These are phyloP conservation scores for Didymella lethalis DNA, from an alignment of 2,329 filamentous ascomycete species.

Conservation along the genomic window DNA sequence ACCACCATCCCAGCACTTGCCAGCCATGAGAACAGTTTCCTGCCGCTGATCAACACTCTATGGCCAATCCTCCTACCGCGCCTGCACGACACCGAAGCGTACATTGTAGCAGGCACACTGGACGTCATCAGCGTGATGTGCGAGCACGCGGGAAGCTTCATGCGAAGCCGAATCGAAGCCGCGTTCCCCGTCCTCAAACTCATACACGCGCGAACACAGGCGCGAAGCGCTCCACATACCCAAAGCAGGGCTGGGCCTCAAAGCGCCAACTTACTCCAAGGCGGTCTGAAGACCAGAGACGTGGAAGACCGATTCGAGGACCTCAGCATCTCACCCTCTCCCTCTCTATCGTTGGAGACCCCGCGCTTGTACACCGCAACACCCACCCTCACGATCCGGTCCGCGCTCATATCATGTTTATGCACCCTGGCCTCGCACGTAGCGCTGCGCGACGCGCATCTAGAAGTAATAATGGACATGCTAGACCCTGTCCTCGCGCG, in stretches of 20 bases:
- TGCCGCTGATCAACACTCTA: slow-evolving; percentile 87
- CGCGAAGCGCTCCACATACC: not conserved
- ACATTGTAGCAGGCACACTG: slow-evolving; percentile 74
- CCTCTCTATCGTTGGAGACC: not conserved
- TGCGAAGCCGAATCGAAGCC: slow-evolving; percentile 75
- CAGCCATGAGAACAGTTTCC: slow-evolving; percentile 79
- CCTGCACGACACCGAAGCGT: slow-evolving; percentile 71
- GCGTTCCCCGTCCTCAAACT: slow-evolving; percentile 68
- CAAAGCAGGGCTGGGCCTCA: too few relatives aligned
- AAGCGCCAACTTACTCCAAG: not conserved
- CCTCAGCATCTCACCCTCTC: not conserved
- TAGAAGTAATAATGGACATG: slow-evolving; percentile 74
- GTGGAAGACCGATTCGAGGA: not conserved
- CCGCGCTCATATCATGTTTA: slow-evolving; percentile 66
- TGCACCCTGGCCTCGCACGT: slow-evolving; percentile 69
- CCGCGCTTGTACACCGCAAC: slow-evolving; percentile 57
- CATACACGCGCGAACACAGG: slow-evolving; percentile 37
- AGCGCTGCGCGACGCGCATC: slow-evolving; percentile 70
- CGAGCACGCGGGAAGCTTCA: slow-evolving; percentile 78
- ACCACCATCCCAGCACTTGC: slow-evolving; percentile 77
- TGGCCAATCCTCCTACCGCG: slow-evolving; percentile 84
- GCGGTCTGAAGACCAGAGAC: not conserved
- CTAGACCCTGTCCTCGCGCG: slow-evolving; percentile 56
- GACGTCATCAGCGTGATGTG: slow-evolving; percentile 74
- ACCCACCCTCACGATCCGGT: slow-evolving; percentile 70